Evolutionary conservation across 1,139 yeast genomes (phyloP).

Genomic region (Sugiyamaella neomexicana): DNA sequence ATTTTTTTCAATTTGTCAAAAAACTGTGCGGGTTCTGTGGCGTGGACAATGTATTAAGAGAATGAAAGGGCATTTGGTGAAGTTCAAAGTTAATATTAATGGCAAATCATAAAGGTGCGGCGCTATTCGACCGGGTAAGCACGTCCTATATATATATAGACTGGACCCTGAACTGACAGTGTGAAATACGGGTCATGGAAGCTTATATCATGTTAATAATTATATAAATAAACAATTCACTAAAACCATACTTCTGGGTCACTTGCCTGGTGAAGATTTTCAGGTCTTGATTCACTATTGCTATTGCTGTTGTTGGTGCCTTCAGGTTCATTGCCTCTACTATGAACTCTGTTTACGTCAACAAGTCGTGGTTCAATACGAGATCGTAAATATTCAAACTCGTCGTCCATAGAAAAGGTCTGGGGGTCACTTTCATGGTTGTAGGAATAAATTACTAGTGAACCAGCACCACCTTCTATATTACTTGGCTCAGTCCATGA

Average conservation of each 20-base stretch:
- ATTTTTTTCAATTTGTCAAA: constrained; percentile 1
- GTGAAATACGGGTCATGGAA: background rate
- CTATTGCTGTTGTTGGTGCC: too few relatives aligned
- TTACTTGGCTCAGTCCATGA: constrained; percentile 21
- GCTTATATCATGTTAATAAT: too few relatives aligned
- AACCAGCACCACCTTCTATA: constrained; percentile 21
- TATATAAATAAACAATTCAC: too few relatives aligned
- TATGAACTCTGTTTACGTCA: constrained; percentile 10
- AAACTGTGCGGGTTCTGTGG: background rate
- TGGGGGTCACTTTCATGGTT: constrained; percentile 17
- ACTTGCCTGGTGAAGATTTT: too few relatives aligned
- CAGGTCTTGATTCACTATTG: background rate
- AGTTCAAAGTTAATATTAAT: background rate
- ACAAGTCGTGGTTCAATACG: constrained; percentile 1
- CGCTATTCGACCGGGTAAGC: too few relatives aligned
- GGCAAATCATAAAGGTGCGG: background rate
- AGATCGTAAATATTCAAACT: constrained; percentile 19
- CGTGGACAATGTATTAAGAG: background rate
- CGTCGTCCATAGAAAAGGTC: constrained; percentile 7
- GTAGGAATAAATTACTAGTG: constrained; percentile 18
- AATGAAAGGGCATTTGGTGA: background rate
- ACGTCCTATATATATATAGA: too few relatives aligned
- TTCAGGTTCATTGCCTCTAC: background rate
- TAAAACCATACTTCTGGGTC: too few relatives aligned
- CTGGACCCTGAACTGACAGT: background rate